Percentiles rank a stretch among this genome's conserved stretches.
Evolutionary conservation across 129 eudicot species (phyloP).

Genomic region (Tagetes erecta): DNA sequence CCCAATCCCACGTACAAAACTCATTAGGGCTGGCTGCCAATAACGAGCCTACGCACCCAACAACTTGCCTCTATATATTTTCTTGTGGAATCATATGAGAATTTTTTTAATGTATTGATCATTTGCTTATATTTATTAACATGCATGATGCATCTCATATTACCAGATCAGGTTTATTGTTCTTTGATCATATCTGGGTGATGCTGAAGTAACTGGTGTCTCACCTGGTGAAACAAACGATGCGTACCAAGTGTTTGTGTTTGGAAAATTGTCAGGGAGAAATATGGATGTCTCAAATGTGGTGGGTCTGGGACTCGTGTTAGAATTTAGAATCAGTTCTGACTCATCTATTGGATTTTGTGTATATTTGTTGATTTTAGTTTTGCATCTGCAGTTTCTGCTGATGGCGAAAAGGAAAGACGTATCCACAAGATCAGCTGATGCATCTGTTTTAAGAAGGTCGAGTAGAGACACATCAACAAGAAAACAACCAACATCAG

Average conservation of each 20-base stretch:
- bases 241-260: not conserved
- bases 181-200: not conserved
- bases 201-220: not conserved
- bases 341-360: conserved; percentile 10
- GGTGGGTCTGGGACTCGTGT: not conserved
- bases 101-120: not conserved
- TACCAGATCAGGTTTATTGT: not conserved
- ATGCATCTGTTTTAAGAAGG: conserved; percentile 40
- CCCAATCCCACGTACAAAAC: no score
- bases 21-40: no score
- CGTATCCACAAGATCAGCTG: conserved; percentile 33
- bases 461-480: conserved; percentile 53
- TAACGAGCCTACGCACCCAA: no score
- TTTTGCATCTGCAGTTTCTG: conserved; percentile 24
- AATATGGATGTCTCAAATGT: not conserved
- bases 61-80: not conserved
- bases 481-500: conserved; percentile 34
- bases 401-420: conserved; percentile 47
- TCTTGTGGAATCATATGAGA: not conserved
- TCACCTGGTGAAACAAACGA: not conserved
- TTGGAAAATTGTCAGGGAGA: not conserved
- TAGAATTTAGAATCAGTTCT: not conserved
- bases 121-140: no score
- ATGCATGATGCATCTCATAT: no score
- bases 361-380: conserved; percentile 10